Evolutionary conservation across 2,329 filamentous ascomycete species (phyloP).

Genomic region (Botryotinia calthae): DNA sequence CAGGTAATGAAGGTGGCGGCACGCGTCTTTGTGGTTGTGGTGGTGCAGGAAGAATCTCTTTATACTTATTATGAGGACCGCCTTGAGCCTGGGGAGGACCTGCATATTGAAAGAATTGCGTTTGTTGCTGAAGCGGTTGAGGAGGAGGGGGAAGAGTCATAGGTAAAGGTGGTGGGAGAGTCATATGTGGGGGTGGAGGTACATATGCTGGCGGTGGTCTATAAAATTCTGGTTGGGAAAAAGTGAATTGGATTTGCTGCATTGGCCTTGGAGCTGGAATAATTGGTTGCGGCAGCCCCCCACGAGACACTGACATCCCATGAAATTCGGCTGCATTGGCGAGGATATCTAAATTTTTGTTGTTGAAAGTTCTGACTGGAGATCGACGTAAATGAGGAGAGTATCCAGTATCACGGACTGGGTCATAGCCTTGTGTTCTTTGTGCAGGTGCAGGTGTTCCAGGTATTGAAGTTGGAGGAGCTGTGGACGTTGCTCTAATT

Average conservation of each 20-base stretch:
- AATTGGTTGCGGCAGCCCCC: background rate
- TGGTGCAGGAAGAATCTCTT: conserved; percentile 13
- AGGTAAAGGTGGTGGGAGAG: background rate
- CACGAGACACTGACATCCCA: background rate
- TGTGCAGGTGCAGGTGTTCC: conserved; percentile 20
- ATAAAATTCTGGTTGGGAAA: conserved; percentile 11
- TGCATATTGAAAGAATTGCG: conserved; percentile 14
- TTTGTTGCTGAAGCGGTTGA: conserved; percentile 5
- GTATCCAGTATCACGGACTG: conserved; percentile 28
- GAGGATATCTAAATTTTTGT: conserved; percentile 11
- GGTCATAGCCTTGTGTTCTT: conserved; percentile 29
- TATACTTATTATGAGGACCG: conserved; percentile 1
- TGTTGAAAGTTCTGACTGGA: conserved; percentile 4
- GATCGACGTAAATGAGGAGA: conserved; percentile 17
- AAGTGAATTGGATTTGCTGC: conserved; percentile 6
- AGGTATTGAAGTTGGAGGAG: conserved; percentile 15
- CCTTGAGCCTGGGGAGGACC: conserved; percentile 7
- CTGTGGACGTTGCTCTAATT: conserved; percentile 12
- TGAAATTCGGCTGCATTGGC: conserved; percentile 17
- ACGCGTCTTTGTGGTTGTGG: conserved; percentile 1
- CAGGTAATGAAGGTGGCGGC: background rate
- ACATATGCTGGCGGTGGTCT: background rate
- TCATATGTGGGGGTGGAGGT: conserved; percentile 13
- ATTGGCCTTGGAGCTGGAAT: background rate
- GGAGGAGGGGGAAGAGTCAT: conserved; percentile 13